Conservation (phyloP, 1,284 basidiomycete species). For the Cryptococcus depauperatus region DNA sequence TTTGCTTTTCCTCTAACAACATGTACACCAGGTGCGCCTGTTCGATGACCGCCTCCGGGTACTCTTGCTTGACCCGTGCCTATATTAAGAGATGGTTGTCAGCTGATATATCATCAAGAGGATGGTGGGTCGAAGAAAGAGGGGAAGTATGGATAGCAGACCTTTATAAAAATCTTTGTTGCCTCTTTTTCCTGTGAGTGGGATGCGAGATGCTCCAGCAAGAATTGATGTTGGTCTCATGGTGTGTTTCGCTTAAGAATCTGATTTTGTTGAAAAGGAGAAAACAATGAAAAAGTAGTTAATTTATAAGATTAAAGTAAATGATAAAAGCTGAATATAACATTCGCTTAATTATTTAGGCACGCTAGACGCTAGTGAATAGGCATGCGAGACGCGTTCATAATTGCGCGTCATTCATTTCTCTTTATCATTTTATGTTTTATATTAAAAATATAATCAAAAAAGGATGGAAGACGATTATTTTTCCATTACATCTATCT, state of each 20-base stretch:
- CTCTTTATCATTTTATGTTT: too few relatives aligned
- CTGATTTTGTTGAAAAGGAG: background rate
- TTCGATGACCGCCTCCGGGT: conserved; percentile 68
- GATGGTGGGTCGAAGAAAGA: background rate
- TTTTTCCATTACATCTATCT: conserved; percentile 75
- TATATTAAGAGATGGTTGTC: conserved; percentile 32
- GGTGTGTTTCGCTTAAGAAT: background rate
- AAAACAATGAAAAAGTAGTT: background rate
- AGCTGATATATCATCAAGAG: background rate
- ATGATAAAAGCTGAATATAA: too few relatives aligned
- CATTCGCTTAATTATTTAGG: too few relatives aligned
- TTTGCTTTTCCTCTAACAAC: conserved; percentile 65
- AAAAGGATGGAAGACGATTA: conserved; percentile 70
- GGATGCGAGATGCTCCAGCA: conserved; percentile 58
- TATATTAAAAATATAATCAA: too few relatives aligned
- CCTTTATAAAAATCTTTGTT: conserved; percentile 95
- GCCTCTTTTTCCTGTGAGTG: conserved; percentile 71
- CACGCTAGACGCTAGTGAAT: too few relatives aligned
- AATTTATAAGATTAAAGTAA: too few relatives aligned
- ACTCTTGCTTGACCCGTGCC: conserved; percentile 72
- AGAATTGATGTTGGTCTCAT: conserved; percentile 38
- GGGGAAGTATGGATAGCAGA: conserved; percentile 36
- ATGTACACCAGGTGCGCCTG: conserved; percentile 76
- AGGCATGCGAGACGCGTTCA: too few relatives aligned
- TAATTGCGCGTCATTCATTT: too few relatives aligned